Base-by-base conservation (phyloP, 352 stramenopile genomes). In the Phytopythium aichiense region DNA sequence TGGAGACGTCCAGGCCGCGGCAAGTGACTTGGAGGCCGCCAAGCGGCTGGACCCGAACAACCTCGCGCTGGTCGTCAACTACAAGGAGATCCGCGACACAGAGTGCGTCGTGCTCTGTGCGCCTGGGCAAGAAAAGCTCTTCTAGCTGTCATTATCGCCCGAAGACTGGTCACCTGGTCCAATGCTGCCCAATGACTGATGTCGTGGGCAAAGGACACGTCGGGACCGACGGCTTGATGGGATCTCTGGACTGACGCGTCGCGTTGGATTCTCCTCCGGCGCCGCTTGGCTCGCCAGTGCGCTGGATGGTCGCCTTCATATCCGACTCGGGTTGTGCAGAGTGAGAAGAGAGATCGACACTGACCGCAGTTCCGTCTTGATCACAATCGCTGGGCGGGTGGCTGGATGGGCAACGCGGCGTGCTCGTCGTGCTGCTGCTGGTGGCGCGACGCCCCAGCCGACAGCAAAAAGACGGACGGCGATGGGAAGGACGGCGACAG, bases 31-130 rank as follows among this genome's bases (percentile, higher is more conserved):
- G 23, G 79, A 94, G 72, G 83, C 71, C 12, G 85, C 85, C 43
- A 84, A 79, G 38, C 49, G 74, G 20, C 67, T 94, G 33, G 80
- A 88, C 28, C 85, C 85, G 23, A 76, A 60, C 31, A 89, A 92
- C 60, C 77, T 85, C 0, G 64, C 79, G 58, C 71, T 95, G 2
- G 77, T 89, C 13, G 69, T 94, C 65, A 92, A 93, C 58, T 95
- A 93, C 68, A 88, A 86, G 50, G 77, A 87, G 65, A 63, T 94
- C 52, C 72, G 72, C 16, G 74, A 87, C 46, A 88, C 73, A 20
- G 79, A 92, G 45, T 94, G 85, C 61, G 66, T 94, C 58, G 71
- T 89, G 7, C 66, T 92, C 0, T 94, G 85, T 30, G 63, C 69
- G 20, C 79, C 81, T 54, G 85, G 85, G 11, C 49, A 91, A 43